Base-by-base conservation (phyloP, 805 yeast species). In the Dipodascus albidus region DNA sequence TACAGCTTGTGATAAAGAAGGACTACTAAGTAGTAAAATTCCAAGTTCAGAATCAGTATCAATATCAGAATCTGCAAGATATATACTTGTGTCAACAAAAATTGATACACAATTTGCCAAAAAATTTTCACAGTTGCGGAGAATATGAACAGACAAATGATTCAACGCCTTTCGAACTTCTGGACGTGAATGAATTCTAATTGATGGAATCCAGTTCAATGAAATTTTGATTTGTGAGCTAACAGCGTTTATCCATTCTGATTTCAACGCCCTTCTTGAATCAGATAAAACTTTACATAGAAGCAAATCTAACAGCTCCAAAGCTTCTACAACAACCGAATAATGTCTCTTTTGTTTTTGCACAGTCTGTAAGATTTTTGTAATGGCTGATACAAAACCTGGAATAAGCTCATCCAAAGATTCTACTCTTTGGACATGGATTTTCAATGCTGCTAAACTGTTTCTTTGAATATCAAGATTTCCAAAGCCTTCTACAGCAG, bases 211-310 rank as follows among this genome's bases (percentile, higher is more conserved):
- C 1, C 70, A 59, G 22, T 68, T 64, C 3, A 82, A 54, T 0
- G 83, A 79, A 17, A 73, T 63, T 50, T 69, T 67, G 2, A 81
- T 67, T 59, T 82, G 86, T 17, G 64, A 59, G 2, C 76, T 65
- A 0, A 85, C 79, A 0, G 76, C 81, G 14, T 63, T 68, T n/a
- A 80, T 61, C 87, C 87, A 82, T 15, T 74, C 59, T 3, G 68
- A 68, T 2, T 78, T 9, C 11, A 58, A 23, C 3, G 56, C 62
- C 8, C 14, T 11, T 14, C 19, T 23, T 20, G 24, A 23, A 50
- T 63, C 65, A 2, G 49, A 41, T 22, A 63, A 53, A 9, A 53
- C 63, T 2, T 44, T 31, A 1, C 51, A 23, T 1, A 65, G 22
- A 3, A 60, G 47, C 3, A 42, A 38, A 8, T 58, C 48, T 14